Base-by-base conservation (phyloP, 2,329 filamentous ascomycete species). In the Hypocreales sp. region DNA sequence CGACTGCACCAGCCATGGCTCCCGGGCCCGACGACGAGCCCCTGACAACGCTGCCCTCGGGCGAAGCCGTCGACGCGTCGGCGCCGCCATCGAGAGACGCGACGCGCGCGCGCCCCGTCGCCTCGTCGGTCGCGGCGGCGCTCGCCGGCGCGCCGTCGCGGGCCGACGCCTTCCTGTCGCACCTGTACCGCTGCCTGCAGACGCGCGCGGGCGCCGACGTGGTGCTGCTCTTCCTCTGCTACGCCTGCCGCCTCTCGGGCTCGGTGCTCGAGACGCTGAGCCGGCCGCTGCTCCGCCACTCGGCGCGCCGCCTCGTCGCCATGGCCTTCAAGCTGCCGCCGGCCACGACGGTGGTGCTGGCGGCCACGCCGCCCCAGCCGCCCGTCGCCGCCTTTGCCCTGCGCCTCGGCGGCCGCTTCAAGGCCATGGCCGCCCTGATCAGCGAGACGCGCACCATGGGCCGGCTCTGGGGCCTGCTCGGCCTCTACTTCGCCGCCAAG, bases 401-500 rank as follows among this genome's bases (percentile, higher is more conserved):
- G 7, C 49, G 56, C 23, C 51, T 71, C 20, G 60, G 67, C 11
- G 48, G 44, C 24, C 53, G 66, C 41, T 56, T 82, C 45, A 64
- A 59, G 52, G 63, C 56, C 10, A 61, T 92, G 10, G 70, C 73
- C 12, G 61, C 53, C 19, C 57, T 87, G 28, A 61, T 90, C 25
- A 64, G 64, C 39, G 80, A 90, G 45, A 69, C 73, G 34, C 64
- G 80, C 34, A 77, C 74, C 32, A 81, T 86, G 46, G 56, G 69
- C 35, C 67, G 84, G 1, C 61, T 94, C 17, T 92, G 81, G 77
- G 76, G 72, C 1, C 47, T 86, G 41, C 42, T 93, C 45, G 73
- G 73, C 27, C 61, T 92, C 48, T 79, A 81, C 51, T 58, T 74
- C 37, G 79, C 75, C 61, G 72, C 62, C 11, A 64, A 68, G 35